phyloP scores from a whole-genome alignment of 1,284 basidiomycete genomes.

The Malassezia yamatoensis region DNA sequence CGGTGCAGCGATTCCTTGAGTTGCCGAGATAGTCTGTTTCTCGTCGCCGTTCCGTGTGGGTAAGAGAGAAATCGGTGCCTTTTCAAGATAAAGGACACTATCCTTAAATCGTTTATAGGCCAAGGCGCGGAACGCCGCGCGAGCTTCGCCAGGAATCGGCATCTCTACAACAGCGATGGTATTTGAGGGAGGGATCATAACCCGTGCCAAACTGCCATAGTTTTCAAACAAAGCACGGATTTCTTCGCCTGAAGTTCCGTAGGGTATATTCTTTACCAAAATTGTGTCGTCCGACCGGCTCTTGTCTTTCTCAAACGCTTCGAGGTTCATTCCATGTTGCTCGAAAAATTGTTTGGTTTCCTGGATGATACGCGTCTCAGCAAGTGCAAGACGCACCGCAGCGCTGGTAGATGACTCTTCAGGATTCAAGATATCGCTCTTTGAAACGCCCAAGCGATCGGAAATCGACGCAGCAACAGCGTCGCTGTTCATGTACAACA shows the following conservation, averaged over 20 bases:
- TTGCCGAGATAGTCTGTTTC: slow-evolving; percentile 5
- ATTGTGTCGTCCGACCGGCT: slow-evolving; percentile 60
- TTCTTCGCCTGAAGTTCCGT: slow-evolving; percentile 66
- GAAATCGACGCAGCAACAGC: slow-evolving; percentile 75
- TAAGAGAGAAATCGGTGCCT: slow-evolving; percentile 65
- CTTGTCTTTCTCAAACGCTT: slow-evolving; percentile 42
- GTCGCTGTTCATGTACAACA: slow-evolving; percentile 94
- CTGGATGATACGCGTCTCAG: slow-evolving; percentile 88
- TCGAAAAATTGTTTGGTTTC: slow-evolving; percentile 79
- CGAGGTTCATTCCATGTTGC: slow-evolving; percentile 52
- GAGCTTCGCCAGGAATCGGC: slow-evolving; percentile 52
- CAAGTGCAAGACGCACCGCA: slow-evolving; percentile 86
- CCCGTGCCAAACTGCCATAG: slow-evolving; percentile 64
- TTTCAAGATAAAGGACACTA: slow-evolving; percentile 83
- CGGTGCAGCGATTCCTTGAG: slow-evolving; percentile 18
- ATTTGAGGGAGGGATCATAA: slow-evolving; percentile 81
- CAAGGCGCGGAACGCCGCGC: slow-evolving; percentile 61
- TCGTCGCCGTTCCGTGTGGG: neutral
- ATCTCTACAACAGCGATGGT: slow-evolving; percentile 91
- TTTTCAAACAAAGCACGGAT: slow-evolving; percentile 68
- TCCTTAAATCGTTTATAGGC: slow-evolving; percentile 81
- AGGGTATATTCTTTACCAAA: slow-evolving; percentile 93
- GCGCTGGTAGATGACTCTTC: slow-evolving; percentile 25
- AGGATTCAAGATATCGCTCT: slow-evolving; percentile 69
- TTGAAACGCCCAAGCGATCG: slow-evolving; percentile 67